Conservation (phyloP, 139 green algal species). For the Protoeuglena noctilucae region DNA sequence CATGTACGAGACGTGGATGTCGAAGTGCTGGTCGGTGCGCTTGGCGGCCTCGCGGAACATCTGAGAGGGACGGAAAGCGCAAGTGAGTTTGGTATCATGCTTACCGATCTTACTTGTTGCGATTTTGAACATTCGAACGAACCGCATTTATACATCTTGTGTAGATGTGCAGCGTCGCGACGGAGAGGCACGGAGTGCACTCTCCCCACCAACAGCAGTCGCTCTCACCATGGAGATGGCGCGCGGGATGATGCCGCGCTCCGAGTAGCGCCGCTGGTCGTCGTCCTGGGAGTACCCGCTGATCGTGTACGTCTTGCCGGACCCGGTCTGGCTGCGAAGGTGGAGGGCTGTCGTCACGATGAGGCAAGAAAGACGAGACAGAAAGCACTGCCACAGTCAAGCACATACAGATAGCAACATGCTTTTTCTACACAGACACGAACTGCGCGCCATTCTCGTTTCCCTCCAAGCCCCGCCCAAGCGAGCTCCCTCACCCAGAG, state of each 20-base stretch:
- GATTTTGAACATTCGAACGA: no score
- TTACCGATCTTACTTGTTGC: no score
- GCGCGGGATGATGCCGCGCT: slow-evolving; percentile 68
- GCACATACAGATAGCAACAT: slow-evolving; percentile 6
- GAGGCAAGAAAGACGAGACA: no score
- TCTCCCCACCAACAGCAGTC: no score
- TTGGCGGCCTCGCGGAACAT: neutral
- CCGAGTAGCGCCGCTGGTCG: slow-evolving; percentile 35
- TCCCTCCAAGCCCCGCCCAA: slow-evolving; percentile 1
- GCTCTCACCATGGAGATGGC: slow-evolving; percentile 49
- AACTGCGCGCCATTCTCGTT: no score
- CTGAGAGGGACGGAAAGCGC: no score
- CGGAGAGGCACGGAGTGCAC: slow-evolving; percentile 37
- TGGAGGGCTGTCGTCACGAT: no score
- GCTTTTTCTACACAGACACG: neutral
- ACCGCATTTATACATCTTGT: no score
- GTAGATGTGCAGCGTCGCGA: slow-evolving; percentile 34
- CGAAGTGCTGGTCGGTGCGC: neutral
- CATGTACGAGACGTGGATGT: slow-evolving; percentile 65
- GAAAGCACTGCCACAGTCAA: no score
- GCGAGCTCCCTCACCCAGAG: no score
- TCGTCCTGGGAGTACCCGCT: slow-evolving; percentile 42
- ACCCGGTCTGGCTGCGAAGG: slow-evolving; percentile 59
- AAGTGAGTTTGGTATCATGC: no score
- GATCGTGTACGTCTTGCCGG: slow-evolving; percentile 63